Percentiles rank a stretch among this genome's conserved stretches.
Evolutionary conservation across 768 basidiomycete species (phyloP).

Genomic region (Piloderma croceum): DNA sequence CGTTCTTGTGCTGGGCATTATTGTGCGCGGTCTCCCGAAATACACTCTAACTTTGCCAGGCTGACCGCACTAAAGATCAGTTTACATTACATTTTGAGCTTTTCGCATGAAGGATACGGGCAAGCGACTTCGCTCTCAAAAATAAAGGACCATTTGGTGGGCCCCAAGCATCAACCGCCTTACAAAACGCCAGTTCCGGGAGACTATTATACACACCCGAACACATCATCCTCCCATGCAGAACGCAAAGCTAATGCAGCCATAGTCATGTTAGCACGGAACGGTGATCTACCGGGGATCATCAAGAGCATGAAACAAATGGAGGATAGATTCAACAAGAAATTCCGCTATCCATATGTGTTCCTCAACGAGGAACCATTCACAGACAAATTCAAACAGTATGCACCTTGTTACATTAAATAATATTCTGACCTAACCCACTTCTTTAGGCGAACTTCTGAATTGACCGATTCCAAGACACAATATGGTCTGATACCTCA

Average conservation of each 20-base stretch:
- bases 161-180: slow-evolving; percentile 17
- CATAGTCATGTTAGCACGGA: slow-evolving; percentile 74
- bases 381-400: slow-evolving; percentile 66
- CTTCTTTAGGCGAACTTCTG: slow-evolving; percentile 41
- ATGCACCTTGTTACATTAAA: slow-evolving; percentile 9
- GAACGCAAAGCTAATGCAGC: slow-evolving; percentile 75
- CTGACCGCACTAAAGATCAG: slow-evolving; percentile 23
- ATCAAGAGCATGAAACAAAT: slow-evolving; percentile 65
- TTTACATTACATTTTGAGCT: slow-evolving; percentile 36
- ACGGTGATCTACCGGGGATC: slow-evolving; percentile 55
- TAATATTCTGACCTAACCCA: slow-evolving; percentile 4
- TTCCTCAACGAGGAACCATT: slow-evolving; percentile 81
- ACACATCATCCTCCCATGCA: slow-evolving; percentile 26
- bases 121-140: slow-evolving; percentile 35
- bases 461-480: slow-evolving; percentile 56
- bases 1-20: slow-evolving; percentile 32
- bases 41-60: slow-evolving; percentile 7
- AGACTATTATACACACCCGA: slow-evolving; percentile 45
- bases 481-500: slow-evolving; percentile 75
- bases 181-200: slow-evolving; percentile 28
- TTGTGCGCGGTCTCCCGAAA: slow-evolving; percentile 22
- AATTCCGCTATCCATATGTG: slow-evolving; percentile 79
- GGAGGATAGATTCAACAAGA: slow-evolving; percentile 89
- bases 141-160: slow-evolving; percentile 21
- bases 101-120: slow-evolving; percentile 39